Conservation (phyloP, 2,329 filamentous ascomycete genomes). For the Pseudogymnoascus sp. region DNA sequence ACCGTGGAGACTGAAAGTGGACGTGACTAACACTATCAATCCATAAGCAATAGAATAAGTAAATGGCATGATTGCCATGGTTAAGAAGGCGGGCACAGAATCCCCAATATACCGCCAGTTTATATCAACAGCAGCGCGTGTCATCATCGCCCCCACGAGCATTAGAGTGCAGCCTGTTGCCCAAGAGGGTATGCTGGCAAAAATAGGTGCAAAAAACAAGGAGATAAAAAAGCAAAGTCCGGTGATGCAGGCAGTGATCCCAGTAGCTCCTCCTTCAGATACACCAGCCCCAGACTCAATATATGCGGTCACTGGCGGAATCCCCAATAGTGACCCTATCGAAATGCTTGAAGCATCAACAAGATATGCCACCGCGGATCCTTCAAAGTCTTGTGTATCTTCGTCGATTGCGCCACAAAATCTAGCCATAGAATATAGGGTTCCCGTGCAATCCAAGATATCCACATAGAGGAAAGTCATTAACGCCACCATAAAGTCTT, state of each 20-base stretch:
- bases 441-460: constrained; percentile 81
- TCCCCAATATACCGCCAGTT: constrained; percentile 87
- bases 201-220: constrained; percentile 85
- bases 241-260: constrained; percentile 72
- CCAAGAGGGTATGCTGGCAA: constrained; percentile 83
- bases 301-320: constrained; percentile 77
- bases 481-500: constrained; percentile 74
- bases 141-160: constrained; percentile 82
- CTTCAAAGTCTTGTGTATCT: constrained; percentile 79
- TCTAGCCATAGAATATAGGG: constrained; percentile 82
- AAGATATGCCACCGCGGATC: constrained; percentile 75
- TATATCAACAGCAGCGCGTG: constrained; percentile 69
- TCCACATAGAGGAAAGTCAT: constrained; percentile 89
- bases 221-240: constrained; percentile 81
- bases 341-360: constrained; percentile 76
- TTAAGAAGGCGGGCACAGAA: constrained; percentile 76
- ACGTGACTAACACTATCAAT: constrained; percentile 50
- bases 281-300: constrained; percentile 88
- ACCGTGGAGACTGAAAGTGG: not conserved
- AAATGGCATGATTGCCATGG: constrained; percentile 81
- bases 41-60: constrained; percentile 86
- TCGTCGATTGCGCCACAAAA: constrained; percentile 77
- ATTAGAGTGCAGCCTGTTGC: constrained; percentile 81
- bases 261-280: constrained; percentile 78
- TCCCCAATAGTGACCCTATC: constrained; percentile 71